Percentiles rank a stretch among this genome's conserved stretches.
Conservation (phyloP, 1,139 yeast species). For the Debaryomycetaceae sp. region DNA sequence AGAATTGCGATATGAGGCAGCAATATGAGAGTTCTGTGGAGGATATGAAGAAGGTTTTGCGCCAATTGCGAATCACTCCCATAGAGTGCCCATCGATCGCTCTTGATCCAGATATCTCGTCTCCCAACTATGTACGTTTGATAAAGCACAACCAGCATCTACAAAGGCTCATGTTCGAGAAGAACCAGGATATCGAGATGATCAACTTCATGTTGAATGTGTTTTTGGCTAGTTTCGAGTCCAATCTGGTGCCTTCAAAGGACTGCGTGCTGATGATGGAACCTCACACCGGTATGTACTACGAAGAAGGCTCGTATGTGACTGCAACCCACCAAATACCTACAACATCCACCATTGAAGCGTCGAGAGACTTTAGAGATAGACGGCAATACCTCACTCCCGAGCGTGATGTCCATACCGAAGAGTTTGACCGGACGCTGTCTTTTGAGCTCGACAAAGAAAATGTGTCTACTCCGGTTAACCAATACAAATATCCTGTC, state of each 20-base stretch:
- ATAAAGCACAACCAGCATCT: constrained; percentile 1
- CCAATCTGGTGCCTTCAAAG: background rate
- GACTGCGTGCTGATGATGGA: background rate
- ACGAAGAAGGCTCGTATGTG: background rate
- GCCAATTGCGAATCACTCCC: background rate
- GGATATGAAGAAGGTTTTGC: background rate
- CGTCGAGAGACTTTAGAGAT: background rate
- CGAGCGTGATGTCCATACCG: background rate
- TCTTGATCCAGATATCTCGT: background rate
- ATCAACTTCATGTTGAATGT: background rate
- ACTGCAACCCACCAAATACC: background rate
- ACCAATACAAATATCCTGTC: background rate
- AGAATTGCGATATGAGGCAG: background rate
- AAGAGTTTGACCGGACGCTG: constrained; percentile 1
- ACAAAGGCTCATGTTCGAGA: background rate
- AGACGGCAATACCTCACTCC: background rate
- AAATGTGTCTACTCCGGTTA: background rate
- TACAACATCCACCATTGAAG: background rate
- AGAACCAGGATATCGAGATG: constrained; percentile 3
- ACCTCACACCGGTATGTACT: background rate
- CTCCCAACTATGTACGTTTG: background rate
- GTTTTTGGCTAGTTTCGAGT: background rate
- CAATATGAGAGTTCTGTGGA: background rate
- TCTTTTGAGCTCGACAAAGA: constrained; percentile 1
- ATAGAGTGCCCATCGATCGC: background rate